Base-by-base conservation (phyloP, 2,329 filamentous ascomycete species). In the Stemphylium beticola region DNA sequence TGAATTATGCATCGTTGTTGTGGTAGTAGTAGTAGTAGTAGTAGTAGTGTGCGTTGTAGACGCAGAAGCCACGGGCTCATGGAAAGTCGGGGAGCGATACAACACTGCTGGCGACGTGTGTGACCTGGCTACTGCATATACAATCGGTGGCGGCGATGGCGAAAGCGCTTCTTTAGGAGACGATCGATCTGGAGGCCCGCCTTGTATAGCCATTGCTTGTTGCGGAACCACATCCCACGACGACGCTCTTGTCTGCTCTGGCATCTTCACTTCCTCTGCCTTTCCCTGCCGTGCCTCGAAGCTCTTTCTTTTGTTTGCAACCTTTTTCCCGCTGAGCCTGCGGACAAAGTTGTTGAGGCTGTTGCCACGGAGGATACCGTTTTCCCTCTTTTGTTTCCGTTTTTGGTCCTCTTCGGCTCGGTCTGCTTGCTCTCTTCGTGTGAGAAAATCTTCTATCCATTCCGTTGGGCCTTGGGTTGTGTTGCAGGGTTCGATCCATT, bases 361-460 rank as follows among this genome's bases (percentile, higher is more conserved):
- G n/a, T 54, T 48, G 10, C 53, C 51, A 20, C 50, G 50, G 20
- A 29, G 17, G 14, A 53, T 18, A 12, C 40, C 24, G 14, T 36
- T 39, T 31, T 57, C 46, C 14, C 40, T 41, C n/a, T 44, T 53
- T 11, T 53, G 38, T 9, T 41, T 36, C 11, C 40, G 39, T 3
- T 32, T 20, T 18, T 31, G 12, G 10, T 53, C 39, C 18, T 43
- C 33, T 18, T 54, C 54, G 4, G 37, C 24, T 7, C 41, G 50
- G 20, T 50, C 51, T 10, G 50, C 50, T 34, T 54, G 41, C 26
- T 45, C 50, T 15, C 47, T 49, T 20, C 55, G 50, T 4, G 31
- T 36, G 10, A 57, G 50, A 33, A 42, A 57, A 22, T 49, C 55
- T 41, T 57, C 55, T 8, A 57, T 57, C 55, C 55, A 57, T 41